These are phyloP conservation scores for Microbotryum scabiosae DNA, from an alignment of 1,284 basidiomycete genomes.

Conservation along the genomic window DNA sequence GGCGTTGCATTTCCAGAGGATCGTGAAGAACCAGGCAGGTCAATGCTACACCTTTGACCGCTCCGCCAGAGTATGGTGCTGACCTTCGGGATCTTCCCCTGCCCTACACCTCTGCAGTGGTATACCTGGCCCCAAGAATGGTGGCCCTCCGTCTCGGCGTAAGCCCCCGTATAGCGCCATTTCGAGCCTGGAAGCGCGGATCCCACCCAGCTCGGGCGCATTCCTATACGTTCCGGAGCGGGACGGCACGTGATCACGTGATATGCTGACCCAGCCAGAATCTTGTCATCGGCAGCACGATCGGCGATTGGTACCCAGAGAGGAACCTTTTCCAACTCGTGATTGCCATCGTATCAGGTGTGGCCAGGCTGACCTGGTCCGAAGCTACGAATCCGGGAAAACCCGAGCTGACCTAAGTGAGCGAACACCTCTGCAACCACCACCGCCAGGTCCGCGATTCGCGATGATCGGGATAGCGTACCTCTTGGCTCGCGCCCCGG, in stretches of 20 bases:
- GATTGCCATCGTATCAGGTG: slow-evolving; percentile 56
- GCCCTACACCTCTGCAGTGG: slow-evolving; percentile 9
- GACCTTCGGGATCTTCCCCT: neutral
- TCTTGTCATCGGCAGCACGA: slow-evolving; percentile 44
- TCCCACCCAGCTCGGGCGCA: too few species aligned
- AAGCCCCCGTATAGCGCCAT: slow-evolving; percentile 36
- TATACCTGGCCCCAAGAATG: slow-evolving; percentile 81
- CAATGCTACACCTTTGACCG: neutral
- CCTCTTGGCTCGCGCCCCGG: slow-evolving; percentile 11
- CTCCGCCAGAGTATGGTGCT: neutral
- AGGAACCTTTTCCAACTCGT: slow-evolving; percentile 81
- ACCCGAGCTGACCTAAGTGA: neutral
- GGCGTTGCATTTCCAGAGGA: slow-evolving; percentile 68
- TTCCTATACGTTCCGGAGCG: too few species aligned
- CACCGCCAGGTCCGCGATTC: slow-evolving; percentile 72
- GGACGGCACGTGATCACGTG: neutral
- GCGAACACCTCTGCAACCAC: too few species aligned
- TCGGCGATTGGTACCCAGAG: slow-evolving; percentile 87
- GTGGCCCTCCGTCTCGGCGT: slow-evolving; percentile 91
- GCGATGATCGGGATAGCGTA: slow-evolving; percentile 63
- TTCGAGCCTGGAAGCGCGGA: too few species aligned
- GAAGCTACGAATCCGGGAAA: too few species aligned
- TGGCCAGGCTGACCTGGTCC: too few species aligned
- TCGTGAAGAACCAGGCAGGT: slow-evolving; percentile 74
- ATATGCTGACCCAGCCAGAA: slow-evolving; percentile 15